phyloP scores from a whole-genome alignment of 495 filamentous ascomycete genomes.

The Cercophora samala region DNA sequence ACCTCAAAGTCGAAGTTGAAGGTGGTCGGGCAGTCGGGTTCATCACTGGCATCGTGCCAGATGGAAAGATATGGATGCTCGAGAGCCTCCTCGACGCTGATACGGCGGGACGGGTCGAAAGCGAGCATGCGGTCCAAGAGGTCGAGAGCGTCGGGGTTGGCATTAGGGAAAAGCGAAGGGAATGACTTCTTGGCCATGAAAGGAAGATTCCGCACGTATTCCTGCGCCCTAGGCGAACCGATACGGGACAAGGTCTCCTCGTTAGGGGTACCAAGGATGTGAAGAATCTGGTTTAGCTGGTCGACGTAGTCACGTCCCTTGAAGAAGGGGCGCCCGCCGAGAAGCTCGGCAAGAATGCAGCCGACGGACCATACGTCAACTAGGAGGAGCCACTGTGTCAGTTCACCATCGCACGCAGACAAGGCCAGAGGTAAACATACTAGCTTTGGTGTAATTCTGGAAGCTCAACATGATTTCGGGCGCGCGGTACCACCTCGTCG shows the following conservation, averaged over 20 bases:
- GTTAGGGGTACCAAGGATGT: slow-evolving; percentile 94
- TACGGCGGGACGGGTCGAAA: slow-evolving; percentile 87
- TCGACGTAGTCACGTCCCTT: slow-evolving; percentile 99
- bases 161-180: slow-evolving; percentile 82
- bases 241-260: slow-evolving; percentile 93
- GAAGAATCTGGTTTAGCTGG: slow-evolving; percentile 97
- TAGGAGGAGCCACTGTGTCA: slow-evolving; percentile 36
- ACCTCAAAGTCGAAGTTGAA: slow-evolving; percentile 99
- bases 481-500: slow-evolving; percentile 96
- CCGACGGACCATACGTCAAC: slow-evolving; percentile 99
- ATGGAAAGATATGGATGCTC: slow-evolving; percentile 95
- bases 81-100: slow-evolving; percentile 88
- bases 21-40: slow-evolving; percentile 84
- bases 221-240: slow-evolving; percentile 91
- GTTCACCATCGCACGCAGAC: background rate
- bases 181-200: slow-evolving; percentile 94
- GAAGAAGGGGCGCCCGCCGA: slow-evolving; percentile 96
- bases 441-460: slow-evolving; percentile 99
- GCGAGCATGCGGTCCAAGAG: slow-evolving; percentile 94
- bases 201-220: slow-evolving; percentile 96
- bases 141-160: slow-evolving; percentile 94
- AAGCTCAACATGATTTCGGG: slow-evolving; percentile 99
- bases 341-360: slow-evolving; percentile 93
- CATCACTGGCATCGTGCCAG: slow-evolving; percentile 97
- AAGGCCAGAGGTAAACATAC: slow-evolving; percentile 53